phyloP scores from a whole-genome alignment of 2,329 filamentous ascomycete genomes.

The Cyclaneusma minus region DNA sequence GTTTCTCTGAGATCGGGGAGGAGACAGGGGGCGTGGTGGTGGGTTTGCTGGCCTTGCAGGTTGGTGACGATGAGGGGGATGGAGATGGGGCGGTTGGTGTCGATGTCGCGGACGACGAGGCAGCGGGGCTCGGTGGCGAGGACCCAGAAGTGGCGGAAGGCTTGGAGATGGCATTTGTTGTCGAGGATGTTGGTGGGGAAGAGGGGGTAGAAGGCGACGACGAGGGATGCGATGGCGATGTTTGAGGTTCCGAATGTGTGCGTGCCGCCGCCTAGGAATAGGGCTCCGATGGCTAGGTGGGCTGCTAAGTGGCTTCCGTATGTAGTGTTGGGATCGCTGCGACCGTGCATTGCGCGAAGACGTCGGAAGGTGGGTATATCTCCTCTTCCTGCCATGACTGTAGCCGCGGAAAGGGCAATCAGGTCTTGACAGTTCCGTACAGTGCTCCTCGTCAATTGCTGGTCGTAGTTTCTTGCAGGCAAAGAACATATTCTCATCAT shows the following conservation, averaged over 20 bases:
- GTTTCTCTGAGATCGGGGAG: conserved; percentile 32
- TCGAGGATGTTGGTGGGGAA: conserved; percentile 84
- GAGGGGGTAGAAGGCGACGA: conserved; percentile 87
- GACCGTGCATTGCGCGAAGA: conserved; percentile 74
- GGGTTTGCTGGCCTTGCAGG: conserved; percentile 10
- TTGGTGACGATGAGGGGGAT: conserved; percentile 48
- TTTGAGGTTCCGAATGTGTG: conserved; percentile 84
- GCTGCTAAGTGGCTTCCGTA: conserved; percentile 90
- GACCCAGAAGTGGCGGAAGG: conserved; percentile 95
- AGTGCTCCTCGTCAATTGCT: conserved; percentile 67
- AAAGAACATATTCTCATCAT: conserved; percentile 65
- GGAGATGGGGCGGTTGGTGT: conserved; percentile 65
- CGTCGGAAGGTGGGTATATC: conserved; percentile 76
- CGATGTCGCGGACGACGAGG: conserved; percentile 72
- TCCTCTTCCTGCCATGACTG: conserved; percentile 91
- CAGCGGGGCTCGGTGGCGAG: conserved; percentile 82
- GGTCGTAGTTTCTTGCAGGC: conserved; percentile 48
- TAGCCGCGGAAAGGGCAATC: conserved; percentile 64
- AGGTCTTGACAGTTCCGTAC: conserved; percentile 85
- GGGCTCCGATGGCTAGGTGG: conserved; percentile 77
- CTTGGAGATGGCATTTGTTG: conserved; percentile 87
- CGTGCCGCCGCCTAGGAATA: conserved; percentile 87
- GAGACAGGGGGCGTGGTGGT: conserved; percentile 21
- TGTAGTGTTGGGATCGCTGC: conserved; percentile 66
- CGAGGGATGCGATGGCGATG: conserved; percentile 67